Evolutionary conservation across 345 rosid species (phyloP), one percentile per base, ranked within the genome.

Genomic region (Eucalyptus regnans): DNA sequence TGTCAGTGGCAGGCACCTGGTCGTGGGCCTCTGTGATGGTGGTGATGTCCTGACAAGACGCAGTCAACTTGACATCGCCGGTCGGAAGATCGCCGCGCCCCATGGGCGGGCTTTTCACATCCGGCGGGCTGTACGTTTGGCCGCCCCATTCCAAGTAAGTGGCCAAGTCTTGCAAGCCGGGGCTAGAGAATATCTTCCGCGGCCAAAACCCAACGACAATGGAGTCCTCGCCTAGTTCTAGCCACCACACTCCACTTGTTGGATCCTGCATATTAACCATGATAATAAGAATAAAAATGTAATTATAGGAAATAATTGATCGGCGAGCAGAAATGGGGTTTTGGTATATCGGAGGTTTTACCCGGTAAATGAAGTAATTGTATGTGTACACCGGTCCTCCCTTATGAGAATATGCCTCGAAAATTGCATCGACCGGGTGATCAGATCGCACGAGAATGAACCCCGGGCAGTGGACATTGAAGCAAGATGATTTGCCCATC

Each of bases 61-160:
- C 88, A 2, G 12, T 27, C 27, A 33, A 18, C 44, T 10, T 25
- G 84, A 62, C 6, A 52, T 87, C 50, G 22, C 85, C 60, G 15
- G 18, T 31, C 11, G 64, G 89, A 0, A 33, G 37, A 9, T 16
- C 46, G 7, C 91, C 91, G 8, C 86, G 23, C 3, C 91, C 91
- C 91, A 90, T 90, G 12, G 76, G 86, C 7, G 90, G 90, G 33
- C 86, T 43, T 37, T 76, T 17, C 13, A 29, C 31, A 17, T 33
- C 62, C 10, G 86, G 88, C 9, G 81, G 86, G 37, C 90, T 86
- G 60, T 85, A 90, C 18, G 16, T 79, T 41, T 86, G 90, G n/a
- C 90, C 91, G 9, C 91, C 87, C 91, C 91, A 90, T 7, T 88
- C 91, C 4, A 86, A 31, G 13, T 85, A 86, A 27, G 33, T 71